phyloP scores from a whole-genome alignment of 78 protist species.

The Tieghemostelium lacteum region DNA sequence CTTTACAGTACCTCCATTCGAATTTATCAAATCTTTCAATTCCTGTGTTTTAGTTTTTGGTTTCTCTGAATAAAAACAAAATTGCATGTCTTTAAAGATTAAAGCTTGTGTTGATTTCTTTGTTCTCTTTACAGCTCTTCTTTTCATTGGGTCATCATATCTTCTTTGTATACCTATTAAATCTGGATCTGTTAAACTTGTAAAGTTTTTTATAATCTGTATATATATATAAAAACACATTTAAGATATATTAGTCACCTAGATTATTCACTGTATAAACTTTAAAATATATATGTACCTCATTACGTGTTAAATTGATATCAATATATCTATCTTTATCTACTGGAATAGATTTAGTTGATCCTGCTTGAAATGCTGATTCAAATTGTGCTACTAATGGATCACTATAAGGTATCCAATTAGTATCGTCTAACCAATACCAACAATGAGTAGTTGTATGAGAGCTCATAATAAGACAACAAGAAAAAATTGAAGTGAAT shows the following conservation, averaged over 20 bases:
- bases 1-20: slow-evolving; percentile 4
- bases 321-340: slow-evolving; percentile 42
- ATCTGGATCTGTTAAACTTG: slow-evolving; percentile 15
- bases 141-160: slow-evolving; percentile 60
- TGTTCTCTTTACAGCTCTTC: slow-evolving; percentile 45
- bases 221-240: background rate
- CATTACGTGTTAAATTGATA: background rate
- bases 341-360: slow-evolving; percentile 5
- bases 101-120: background rate
- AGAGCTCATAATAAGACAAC: background rate
- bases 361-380: background rate
- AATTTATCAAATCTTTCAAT: background rate
- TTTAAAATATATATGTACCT: background rate
- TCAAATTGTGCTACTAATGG: slow-evolving; percentile 14
- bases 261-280: background rate
- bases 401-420: slow-evolving; percentile 22
- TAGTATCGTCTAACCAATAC: slow-evolving; percentile 40
- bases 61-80: background rate
- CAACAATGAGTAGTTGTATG: slow-evolving; percentile 11
- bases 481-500: background rate
- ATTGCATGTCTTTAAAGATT: background rate
- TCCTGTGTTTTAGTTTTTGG: slow-evolving; percentile 7
- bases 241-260: background rate
- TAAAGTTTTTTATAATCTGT: slow-evolving; percentile 45
- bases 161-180: slow-evolving; percentile 66